phyloP scores from a whole-genome alignment of 2,329 filamentous ascomycete species.

The Dendrostoma leiphaemia region DNA sequence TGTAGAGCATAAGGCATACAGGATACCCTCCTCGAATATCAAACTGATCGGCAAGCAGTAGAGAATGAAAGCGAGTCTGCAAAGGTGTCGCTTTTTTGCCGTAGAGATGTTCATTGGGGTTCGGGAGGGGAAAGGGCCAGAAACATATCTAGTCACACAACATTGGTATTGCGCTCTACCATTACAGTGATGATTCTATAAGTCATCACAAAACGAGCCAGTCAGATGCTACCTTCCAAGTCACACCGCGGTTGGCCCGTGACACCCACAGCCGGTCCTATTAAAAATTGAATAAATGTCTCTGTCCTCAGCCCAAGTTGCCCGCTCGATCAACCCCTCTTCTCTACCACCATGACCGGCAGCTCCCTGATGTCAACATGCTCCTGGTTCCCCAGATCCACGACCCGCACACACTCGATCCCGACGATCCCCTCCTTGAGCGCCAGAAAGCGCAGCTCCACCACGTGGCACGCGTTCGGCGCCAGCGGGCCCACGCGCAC shows the following conservation, averaged over 20 bases:
- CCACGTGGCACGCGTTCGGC: constrained; percentile 70
- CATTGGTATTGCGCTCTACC: not conserved
- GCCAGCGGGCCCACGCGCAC: constrained; percentile 70
- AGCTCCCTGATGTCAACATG: constrained; percentile 75
- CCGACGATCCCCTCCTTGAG: constrained; percentile 64
- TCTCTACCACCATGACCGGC: constrained; percentile 62
- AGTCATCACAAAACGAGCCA: not conserved
- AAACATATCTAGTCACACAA: not conserved
- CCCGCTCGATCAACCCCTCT: constrained; percentile 19
- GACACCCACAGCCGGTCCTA: not conserved
- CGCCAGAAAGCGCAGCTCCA: constrained; percentile 70
- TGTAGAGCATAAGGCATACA: constrained; percentile 3
- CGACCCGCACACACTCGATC: constrained; percentile 70
- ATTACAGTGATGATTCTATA: not conserved
- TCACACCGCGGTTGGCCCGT: not conserved
- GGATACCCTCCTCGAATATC: constrained; percentile 7
- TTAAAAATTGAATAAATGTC: too few relatives aligned
- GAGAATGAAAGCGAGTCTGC: not conserved
- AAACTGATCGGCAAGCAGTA: not conserved
- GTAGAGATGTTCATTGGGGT: not conserved
- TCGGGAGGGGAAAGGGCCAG: not conserved
- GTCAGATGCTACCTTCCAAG: too few relatives aligned
- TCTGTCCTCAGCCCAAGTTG: constrained; percentile 1
- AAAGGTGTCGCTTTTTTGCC: not conserved
- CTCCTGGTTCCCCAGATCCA: constrained; percentile 73